These are phyloP conservation scores for Alternaria panax DNA, from an alignment of 2,329 filamentous ascomycete species.

Conservation along the genomic window DNA sequence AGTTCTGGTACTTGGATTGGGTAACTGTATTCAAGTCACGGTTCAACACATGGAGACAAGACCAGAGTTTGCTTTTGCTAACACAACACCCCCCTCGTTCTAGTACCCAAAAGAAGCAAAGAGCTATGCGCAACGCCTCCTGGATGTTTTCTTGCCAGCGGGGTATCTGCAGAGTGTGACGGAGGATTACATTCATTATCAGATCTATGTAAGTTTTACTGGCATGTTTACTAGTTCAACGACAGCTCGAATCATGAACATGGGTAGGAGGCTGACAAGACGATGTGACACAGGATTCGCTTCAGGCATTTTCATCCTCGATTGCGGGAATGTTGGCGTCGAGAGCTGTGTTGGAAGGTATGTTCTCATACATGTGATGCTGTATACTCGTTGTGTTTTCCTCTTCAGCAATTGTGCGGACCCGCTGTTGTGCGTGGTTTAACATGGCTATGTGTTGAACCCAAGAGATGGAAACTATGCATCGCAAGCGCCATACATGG, in stretches of 20 bases:
- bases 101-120: constrained; percentile 15
- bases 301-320: constrained; percentile 84
- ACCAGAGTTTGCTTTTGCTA: not conserved
- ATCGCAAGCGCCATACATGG: not conserved
- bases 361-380: constrained; percentile 4
- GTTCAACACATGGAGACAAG: not conserved
- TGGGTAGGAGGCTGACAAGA: constrained; percentile 29
- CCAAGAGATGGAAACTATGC: not conserved
- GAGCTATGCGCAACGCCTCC: constrained; percentile 48
- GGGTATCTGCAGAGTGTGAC: constrained; percentile 91
- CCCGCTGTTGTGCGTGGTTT: not conserved
- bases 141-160: constrained; percentile 82
- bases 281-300: constrained; percentile 64
- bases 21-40: not conserved
- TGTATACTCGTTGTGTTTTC: not conserved
- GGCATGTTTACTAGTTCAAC: not conserved
- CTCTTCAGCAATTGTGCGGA: not conserved
- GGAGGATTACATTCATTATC: constrained; percentile 80
- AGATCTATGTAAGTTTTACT: constrained; percentile 62
- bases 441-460: not conserved
- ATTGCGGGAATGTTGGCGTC: constrained; percentile 82
- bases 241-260: not conserved
- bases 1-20: not conserved
- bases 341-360: constrained; percentile 79
- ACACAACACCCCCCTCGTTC: not conserved